Evolutionary conservation across 805 yeast species (phyloP).

Genomic region (Clavispora carvajalis): DNA sequence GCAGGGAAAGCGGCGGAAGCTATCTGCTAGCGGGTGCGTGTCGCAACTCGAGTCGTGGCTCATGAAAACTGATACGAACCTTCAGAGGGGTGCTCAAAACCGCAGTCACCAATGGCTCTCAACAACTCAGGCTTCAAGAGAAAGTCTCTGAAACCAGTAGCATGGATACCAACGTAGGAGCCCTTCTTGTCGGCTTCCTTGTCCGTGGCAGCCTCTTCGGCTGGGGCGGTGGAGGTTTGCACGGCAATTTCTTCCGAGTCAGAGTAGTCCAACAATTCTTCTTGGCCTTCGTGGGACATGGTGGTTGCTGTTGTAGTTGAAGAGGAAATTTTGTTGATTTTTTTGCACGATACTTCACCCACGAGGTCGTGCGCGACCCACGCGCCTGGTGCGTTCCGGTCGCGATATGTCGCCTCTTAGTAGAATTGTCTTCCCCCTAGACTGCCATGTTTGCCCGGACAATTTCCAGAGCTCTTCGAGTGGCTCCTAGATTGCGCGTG

Average conservation of each 20-base stretch:
- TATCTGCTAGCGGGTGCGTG: not conserved
- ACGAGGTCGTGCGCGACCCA: not conserved
- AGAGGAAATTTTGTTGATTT: not conserved
- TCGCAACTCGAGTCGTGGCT: not conserved
- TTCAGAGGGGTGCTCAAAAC: conserved; percentile 99
- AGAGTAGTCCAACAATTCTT: conserved; percentile 97
- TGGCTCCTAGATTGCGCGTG: not conserved
- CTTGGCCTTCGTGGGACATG: conserved; percentile 97
- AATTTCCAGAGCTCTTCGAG: not conserved
- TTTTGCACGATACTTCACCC: not conserved
- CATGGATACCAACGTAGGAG: conserved; percentile 95
- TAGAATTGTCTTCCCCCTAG: not conserved
- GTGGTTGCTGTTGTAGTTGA: conserved; percentile 2
- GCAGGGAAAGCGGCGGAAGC: no score
- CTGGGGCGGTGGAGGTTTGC: conserved; percentile 43
- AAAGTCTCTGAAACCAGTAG: conserved; percentile 98
- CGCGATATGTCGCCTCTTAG: not conserved
- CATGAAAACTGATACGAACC: conserved; percentile 52
- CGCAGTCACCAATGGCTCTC: conserved; percentile 98
- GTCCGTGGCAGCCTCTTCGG: conserved; percentile 46
- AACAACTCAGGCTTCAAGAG: conserved; percentile 92
- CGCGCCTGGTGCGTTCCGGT: not conserved
- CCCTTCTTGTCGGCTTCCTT: conserved; percentile 82
- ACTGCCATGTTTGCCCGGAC: not conserved
- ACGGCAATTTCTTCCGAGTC: conserved; percentile 95